Evolutionary conservation across 2,329 filamentous ascomycete genomes (phyloP).

Genomic region (Trichoderma pleuroti): DNA sequence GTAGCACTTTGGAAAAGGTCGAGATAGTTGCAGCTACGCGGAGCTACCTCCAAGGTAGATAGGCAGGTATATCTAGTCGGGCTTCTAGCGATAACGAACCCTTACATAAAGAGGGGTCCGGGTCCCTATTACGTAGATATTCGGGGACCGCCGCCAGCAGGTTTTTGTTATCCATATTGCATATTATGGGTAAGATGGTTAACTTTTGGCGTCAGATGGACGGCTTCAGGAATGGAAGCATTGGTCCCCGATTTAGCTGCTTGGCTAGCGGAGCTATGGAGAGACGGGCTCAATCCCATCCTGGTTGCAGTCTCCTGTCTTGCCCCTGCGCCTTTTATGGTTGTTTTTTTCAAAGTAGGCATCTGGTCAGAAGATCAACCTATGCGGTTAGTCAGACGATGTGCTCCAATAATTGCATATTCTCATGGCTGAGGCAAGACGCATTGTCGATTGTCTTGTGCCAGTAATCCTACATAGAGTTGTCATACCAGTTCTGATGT

Average conservation of each 20-base stretch:
- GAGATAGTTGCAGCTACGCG: not conserved
- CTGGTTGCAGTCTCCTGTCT: not conserved
- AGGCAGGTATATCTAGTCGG: constrained; percentile 10
- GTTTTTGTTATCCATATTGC: not conserved
- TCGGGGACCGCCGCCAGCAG: constrained; percentile 6
- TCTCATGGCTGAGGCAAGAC: not conserved
- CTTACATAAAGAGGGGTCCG: constrained; percentile 16
- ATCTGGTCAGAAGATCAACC: constrained; percentile 6
- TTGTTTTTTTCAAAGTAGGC: not conserved
- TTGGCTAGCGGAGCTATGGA: not conserved
- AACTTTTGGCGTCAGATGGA: not conserved
- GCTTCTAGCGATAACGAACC: constrained; percentile 10
- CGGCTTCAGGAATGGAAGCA: constrained; percentile 2
- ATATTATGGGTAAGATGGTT: constrained; percentile 1
- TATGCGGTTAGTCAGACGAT: constrained; percentile 1
- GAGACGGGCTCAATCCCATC: not conserved
- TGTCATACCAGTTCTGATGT: not conserved
- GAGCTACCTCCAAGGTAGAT: constrained; percentile 3
- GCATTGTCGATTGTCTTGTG: not conserved
- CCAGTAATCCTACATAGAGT: not conserved
- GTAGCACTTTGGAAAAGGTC: not conserved
- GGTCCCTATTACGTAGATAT: constrained; percentile 11
- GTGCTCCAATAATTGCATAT: not conserved
- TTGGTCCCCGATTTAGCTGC: constrained; percentile 2
- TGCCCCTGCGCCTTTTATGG: not conserved